These are phyloP conservation scores for Rhytidhysteron rufulum DNA, from an alignment of 2,329 filamentous ascomycete species.

Conservation along the genomic window DNA sequence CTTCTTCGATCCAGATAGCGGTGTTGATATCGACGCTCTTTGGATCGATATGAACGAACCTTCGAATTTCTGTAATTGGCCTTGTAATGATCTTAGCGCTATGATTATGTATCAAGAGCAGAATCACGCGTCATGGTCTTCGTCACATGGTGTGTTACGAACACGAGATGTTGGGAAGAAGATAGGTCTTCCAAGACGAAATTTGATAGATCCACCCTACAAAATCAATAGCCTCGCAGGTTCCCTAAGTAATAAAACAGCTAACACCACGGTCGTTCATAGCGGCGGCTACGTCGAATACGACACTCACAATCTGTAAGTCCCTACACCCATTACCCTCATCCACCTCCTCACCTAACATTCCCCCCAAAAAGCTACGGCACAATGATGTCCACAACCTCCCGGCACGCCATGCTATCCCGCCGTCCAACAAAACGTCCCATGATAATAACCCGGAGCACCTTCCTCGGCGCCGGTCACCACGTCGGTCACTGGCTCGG, in stretches of 20 bases:
- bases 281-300: constrained; percentile 65
- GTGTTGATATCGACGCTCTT: constrained; percentile 71
- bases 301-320: constrained; percentile 68
- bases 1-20: constrained; percentile 62
- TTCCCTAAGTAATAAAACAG: constrained; percentile 44
- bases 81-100: constrained; percentile 46
- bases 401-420: constrained; percentile 63
- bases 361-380: constrained; percentile 51
- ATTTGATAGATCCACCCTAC: constrained; percentile 63
- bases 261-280: constrained; percentile 65
- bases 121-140: neutral
- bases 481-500: constrained; percentile 59
- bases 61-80: constrained; percentile 29
- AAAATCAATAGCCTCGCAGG: constrained; percentile 58
- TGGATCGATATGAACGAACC: constrained; percentile 44
- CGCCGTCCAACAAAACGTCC: constrained; percentile 63
- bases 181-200: constrained; percentile 57
- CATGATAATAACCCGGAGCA: constrained; percentile 72
- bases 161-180: constrained; percentile 33
- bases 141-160: neutral
- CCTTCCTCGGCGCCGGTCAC: constrained; percentile 67
- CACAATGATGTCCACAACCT: constrained; percentile 67
- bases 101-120: constrained; percentile 13
- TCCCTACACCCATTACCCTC: constrained; percentile 37
- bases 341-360: constrained; percentile 70